Evolutionary conservation across 371 early-diverging fungal species (phyloP).

Genomic region (Apophysomyces elegans): DNA sequence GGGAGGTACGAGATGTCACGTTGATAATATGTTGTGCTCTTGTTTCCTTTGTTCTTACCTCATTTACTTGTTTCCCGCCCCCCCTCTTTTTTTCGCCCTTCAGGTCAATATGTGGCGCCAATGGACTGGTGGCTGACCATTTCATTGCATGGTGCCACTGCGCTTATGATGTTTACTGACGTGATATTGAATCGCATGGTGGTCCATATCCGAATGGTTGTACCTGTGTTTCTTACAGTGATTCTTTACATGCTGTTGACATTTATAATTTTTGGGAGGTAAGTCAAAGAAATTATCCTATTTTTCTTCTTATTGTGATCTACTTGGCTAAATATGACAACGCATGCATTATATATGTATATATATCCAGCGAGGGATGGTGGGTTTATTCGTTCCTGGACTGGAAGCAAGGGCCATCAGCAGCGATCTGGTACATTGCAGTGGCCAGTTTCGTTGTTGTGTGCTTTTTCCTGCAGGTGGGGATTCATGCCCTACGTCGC

Average conservation of each 20-base stretch:
- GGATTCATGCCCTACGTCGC: slow-evolving; percentile 46
- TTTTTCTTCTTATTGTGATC: neutral
- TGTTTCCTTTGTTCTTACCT: neutral
- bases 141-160: slow-evolving; percentile 58
- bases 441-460: slow-evolving; percentile 42
- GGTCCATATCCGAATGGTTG: slow-evolving; percentile 40
- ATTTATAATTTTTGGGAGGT: slow-evolving; percentile 48
- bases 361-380: slow-evolving; percentile 22
- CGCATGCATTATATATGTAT: neutral
- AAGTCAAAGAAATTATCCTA: slow-evolving; percentile 17
- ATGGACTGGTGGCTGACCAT: slow-evolving; percentile 43
- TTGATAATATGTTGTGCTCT: neutral
- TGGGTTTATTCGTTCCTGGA: slow-evolving; percentile 63
- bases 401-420: slow-evolving; percentile 51
- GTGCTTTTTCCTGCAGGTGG: slow-evolving; percentile 44
- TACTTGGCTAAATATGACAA: neutral
- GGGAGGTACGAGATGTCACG: too few relatives aligned
- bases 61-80: too few relatives aligned
- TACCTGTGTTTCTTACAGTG: slow-evolving; percentile 42
- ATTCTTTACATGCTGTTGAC: slow-evolving; percentile 56
- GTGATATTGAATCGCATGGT: slow-evolving; percentile 56
- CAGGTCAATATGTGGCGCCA: too few relatives aligned
- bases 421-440: slow-evolving; percentile 46
- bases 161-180: slow-evolving; percentile 54
- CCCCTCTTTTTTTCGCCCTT: too few relatives aligned